Conservation (phyloP, 2,329 filamentous ascomycete genomes). For the Fusarium praegraminearum region DNA sequence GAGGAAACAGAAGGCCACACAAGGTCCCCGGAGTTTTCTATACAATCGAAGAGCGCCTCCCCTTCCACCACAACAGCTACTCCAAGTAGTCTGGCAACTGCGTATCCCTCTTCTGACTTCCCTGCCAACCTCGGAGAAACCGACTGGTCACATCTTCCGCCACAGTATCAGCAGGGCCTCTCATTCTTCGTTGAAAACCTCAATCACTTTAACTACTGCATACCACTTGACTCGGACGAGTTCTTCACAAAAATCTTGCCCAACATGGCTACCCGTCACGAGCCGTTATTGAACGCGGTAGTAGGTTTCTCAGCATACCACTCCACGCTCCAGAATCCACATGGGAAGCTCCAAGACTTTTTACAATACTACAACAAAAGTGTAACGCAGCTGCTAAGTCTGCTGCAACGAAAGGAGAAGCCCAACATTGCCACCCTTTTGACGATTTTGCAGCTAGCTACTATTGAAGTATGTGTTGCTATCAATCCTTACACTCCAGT, state of each 20-base stretch:
- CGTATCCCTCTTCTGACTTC: slow-evolving; percentile 46
- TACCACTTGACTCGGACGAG: slow-evolving; percentile 75
- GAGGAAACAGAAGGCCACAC: slow-evolving; percentile 56
- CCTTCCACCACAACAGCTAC: slow-evolving; percentile 63
- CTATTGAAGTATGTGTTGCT: slow-evolving; percentile 78
- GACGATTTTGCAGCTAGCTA: slow-evolving; percentile 91
- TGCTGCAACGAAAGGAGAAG: slow-evolving; percentile 76
- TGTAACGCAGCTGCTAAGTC: slow-evolving; percentile 79
- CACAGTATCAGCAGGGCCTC: slow-evolving; percentile 82
- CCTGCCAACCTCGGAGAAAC: slow-evolving; percentile 46
- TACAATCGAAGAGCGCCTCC: slow-evolving; percentile 61
- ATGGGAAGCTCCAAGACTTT: slow-evolving; percentile 83
- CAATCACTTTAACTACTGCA: slow-evolving; percentile 83
- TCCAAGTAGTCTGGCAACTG: slow-evolving; percentile 50
- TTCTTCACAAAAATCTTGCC: slow-evolving; percentile 81
- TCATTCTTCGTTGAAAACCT: slow-evolving; percentile 83
- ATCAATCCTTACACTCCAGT: slow-evolving; percentile 15
- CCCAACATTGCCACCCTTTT: slow-evolving; percentile 81
- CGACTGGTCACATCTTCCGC: slow-evolving; percentile 70
- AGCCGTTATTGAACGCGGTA: slow-evolving; percentile 86
- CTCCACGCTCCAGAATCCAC: slow-evolving; percentile 75
- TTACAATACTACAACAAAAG: slow-evolving; percentile 92
- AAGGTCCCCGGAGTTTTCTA: slow-evolving; percentile 41
- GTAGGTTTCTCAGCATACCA: slow-evolving; percentile 93
- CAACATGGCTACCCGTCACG: slow-evolving; percentile 76